Base-by-base conservation (phyloP, 306 rosid species). In the Hippophae gyantsensis region DNA sequence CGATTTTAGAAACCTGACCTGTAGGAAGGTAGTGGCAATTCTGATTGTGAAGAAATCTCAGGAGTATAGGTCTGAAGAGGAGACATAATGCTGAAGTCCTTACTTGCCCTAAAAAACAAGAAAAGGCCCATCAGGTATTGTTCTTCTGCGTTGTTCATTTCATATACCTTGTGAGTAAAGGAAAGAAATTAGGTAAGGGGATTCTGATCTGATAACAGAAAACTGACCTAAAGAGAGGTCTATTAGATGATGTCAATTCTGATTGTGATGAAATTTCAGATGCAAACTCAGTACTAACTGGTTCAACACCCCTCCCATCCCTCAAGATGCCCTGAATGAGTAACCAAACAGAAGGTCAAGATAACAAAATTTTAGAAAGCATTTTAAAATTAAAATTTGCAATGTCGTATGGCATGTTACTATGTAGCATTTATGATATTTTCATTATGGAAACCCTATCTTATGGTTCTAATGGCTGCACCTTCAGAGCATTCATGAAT, bases 231-330 rank as follows among this genome's bases (percentile, higher is more conserved):
- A 74, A 48, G 6, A 69, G 47, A 60, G 72, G 77, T 55, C 73
- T 73, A 72, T 83, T 74, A 23, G 95, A 74, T 70, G 84, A 74
- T 74, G 73, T 43, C 62, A 83, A 83, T 66, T 79, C 87, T 57
- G 93, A 79, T 43, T 73, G 85, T 6, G 95, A 61, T 42, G 84
- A 81, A 72, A 87, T 66, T 76, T 71, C 86, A 63, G 89, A 81
- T 52, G 79, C 82, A 58, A 74, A 72, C 75, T 82, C 87, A 40
- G 72, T 72, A 58, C 57, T 78, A 42, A 72, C 61, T 60, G 92
- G 90, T 63, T 71, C 77, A 13, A 69, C 52, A 10, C 57, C 84
- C 64, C 54, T 71, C 46, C 44, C 82, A 52, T 70, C 78, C 68
- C 81, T 72, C 58, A 82, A 70, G 66, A 78, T 79, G 69, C 67